A percentile compares a stretch with the other conserved stretches of the same genome.
These are phyloP conservation scores for Mycosarcoma mackinlayi DNA, from an alignment of 1,284 basidiomycete species.

Conservation along the genomic window DNA sequence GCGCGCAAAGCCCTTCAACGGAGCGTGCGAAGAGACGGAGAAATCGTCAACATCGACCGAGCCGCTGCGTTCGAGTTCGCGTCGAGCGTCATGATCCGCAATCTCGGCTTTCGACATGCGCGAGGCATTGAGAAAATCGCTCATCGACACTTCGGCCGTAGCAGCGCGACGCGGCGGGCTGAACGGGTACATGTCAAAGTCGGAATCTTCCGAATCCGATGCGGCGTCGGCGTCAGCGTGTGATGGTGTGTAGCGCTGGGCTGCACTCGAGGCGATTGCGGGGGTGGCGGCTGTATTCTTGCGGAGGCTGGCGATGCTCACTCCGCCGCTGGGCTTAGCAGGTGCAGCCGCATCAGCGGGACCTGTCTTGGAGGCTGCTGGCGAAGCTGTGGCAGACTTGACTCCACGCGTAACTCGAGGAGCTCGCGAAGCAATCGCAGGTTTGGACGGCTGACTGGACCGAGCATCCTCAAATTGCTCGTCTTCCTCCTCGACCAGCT, in stretches of 20 bases:
- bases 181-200: constrained; percentile 22
- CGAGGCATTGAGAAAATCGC: constrained; percentile 44
- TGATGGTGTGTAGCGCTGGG: constrained; percentile 22
- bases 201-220: constrained; percentile 12
- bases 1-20: not conserved
- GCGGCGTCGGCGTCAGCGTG: constrained; percentile 1
- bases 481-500: not conserved
- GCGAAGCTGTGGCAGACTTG: not conserved
- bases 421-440: constrained; percentile 6
- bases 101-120: constrained; percentile 44
- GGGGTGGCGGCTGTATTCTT: constrained; percentile 12
- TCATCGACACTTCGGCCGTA: constrained; percentile 30
- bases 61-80: constrained; percentile 12
- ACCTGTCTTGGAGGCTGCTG: not conserved
- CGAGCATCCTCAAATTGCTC: constrained; percentile 11
- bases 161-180: constrained; percentile 2
- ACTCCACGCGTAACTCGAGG: not conserved
- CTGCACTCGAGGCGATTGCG: not conserved
- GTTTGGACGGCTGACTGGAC: not conserved
- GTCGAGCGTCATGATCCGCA: constrained; percentile 25
- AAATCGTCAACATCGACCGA: not conserved
- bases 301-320: constrained; percentile 45
- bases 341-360: not conserved
- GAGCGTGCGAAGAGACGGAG: constrained; percentile 14
- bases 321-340: constrained; percentile 16